A percentile compares a stretch with the other conserved stretches of the same genome.
These are phyloP conservation scores for Solanum chacoense DNA, from an alignment of 305 asterid species.

Conservation along the genomic window DNA sequence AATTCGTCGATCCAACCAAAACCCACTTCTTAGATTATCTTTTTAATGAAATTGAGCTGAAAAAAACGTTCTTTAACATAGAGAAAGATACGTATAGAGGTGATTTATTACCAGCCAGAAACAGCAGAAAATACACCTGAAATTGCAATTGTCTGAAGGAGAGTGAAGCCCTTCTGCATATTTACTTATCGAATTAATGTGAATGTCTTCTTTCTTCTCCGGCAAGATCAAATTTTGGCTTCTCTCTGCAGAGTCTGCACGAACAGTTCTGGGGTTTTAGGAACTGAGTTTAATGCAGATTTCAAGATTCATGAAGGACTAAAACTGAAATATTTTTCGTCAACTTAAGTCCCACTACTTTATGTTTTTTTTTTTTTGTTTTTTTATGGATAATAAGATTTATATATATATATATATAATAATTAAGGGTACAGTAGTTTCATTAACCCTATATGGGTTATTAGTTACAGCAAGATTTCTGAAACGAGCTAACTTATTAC, in stretches of 20 bases:
- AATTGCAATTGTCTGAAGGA: slow-evolving; percentile 56
- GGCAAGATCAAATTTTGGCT: not conserved
- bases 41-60: not conserved
- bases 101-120: slow-evolving; percentile 50
- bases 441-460: too few species aligned
- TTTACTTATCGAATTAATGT: not conserved
- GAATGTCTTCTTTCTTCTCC: not conserved
- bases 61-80: not conserved
- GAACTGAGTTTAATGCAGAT: not conserved
- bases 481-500: too few species aligned
- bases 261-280: not conserved
- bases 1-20: not conserved
- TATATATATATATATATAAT: too few species aligned
- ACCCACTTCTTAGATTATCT: not conserved
- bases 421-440: too few species aligned
- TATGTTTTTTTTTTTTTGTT: not conserved
- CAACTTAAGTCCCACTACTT: not conserved
- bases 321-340: not conserved
- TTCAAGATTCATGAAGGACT: not conserved
- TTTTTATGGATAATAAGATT: too few species aligned
- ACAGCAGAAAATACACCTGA: slow-evolving; percentile 80
- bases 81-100: not conserved
- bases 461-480: too few species aligned
- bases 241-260: not conserved
- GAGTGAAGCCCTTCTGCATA: slow-evolving; percentile 65